A percentile compares a stretch with the other conserved stretches of the same genome.
phyloP scores from a whole-genome alignment of 257 asterid genomes.

The Solanum etuberosum region DNA sequence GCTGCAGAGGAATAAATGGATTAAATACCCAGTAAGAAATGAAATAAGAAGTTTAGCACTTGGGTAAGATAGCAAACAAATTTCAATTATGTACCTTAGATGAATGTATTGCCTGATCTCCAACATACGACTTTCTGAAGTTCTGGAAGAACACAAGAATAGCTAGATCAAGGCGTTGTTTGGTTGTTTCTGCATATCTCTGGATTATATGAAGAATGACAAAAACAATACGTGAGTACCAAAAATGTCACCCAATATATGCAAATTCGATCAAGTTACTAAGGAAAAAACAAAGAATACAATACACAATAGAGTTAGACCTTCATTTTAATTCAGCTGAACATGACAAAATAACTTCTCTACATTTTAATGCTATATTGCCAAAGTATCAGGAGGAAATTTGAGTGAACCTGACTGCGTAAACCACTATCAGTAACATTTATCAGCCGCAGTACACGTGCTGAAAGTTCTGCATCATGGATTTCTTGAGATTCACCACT shows the following conservation, averaged over 20 bases:
- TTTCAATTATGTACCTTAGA: constrained; percentile 53
- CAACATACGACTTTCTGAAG: constrained; percentile 88
- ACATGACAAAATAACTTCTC: background rate
- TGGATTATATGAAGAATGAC: constrained; percentile 20
- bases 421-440: constrained; percentile 81
- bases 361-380: background rate
- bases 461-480: constrained; percentile 91
- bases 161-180: constrained; percentile 95
- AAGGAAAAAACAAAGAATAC: background rate
- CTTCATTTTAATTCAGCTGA: background rate
- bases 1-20: constrained; percentile 50
- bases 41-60: constrained; percentile 6
- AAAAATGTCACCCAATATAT: background rate
- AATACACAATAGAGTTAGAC: background rate
- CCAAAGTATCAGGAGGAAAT: background rate
- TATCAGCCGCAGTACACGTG: constrained; percentile 80
- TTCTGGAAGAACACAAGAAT: constrained; percentile 85
- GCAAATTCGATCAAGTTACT: background rate
- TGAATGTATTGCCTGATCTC: constrained; percentile 97
- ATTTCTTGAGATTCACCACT: constrained; percentile 91
- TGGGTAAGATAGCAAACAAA: background rate
- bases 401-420: constrained; percentile 61
- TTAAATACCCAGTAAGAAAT: background rate
- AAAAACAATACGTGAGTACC: background rate
- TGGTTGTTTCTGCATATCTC: constrained; percentile 86